phyloP scores from a whole-genome alignment of 1,139 yeast genomes.

The Saccharomyces pastorianus region DNA sequence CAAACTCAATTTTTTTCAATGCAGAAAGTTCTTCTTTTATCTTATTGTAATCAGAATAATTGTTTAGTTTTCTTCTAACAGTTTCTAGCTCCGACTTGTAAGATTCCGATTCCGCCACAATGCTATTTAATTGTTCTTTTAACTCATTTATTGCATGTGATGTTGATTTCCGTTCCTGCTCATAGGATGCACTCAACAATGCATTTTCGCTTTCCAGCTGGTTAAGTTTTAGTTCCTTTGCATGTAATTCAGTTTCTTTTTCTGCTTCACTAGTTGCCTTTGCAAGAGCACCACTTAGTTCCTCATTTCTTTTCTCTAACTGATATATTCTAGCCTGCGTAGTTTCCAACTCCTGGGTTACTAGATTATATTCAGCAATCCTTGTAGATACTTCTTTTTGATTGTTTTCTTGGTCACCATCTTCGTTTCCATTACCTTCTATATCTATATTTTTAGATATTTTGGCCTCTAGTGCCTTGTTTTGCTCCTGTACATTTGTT shows the following conservation, averaged over 20 bases:
- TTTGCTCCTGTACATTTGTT: conserved; percentile 37
- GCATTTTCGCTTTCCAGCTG: conserved; percentile 65
- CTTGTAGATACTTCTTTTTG: conserved; percentile 17
- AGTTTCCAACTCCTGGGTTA: conserved; percentile 66
- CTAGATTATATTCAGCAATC: conserved; percentile 43
- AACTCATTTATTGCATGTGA: conserved; percentile 33
- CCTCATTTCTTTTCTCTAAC: conserved; percentile 71
- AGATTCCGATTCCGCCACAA: conserved; percentile 41
- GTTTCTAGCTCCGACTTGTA: conserved; percentile 44
- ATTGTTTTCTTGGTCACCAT: conserved; percentile 37
- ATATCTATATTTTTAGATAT: conserved; percentile 43
- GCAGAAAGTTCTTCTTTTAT: conserved; percentile 66
- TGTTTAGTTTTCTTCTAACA: conserved; percentile 40
- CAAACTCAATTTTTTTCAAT: conserved; percentile 69
- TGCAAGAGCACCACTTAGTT: conserved; percentile 58
- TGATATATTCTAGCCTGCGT: conserved; percentile 62
- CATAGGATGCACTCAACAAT: conserved; percentile 53
- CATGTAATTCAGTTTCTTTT: conserved; percentile 29
- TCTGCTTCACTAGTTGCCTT: conserved; percentile 31
- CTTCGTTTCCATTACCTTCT: conserved; percentile 22
- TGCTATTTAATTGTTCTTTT: conserved; percentile 34
- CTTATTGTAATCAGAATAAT: conserved; percentile 63
- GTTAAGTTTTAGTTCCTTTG: conserved; percentile 38
- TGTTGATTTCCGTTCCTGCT: conserved; percentile 34
- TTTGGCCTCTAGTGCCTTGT: conserved; percentile 47